These are phyloP conservation scores for Capsicum baccatum DNA, from an alignment of 257 asterid species.

Conservation along the genomic window DNA sequence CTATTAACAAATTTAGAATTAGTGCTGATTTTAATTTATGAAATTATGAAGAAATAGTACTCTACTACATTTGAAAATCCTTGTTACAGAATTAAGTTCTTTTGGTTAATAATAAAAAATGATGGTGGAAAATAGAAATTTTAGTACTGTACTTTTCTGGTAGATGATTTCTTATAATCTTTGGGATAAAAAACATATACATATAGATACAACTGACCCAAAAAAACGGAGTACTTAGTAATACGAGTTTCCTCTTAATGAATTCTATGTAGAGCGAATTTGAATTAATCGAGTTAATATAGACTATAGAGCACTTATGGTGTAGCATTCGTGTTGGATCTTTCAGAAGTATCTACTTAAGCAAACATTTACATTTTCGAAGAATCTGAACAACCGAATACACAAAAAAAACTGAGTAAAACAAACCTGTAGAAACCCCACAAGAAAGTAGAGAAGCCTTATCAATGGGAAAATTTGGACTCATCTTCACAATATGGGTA, in stretches of 20 bases:
- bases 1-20: conserved; percentile 9
- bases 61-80: background rate
- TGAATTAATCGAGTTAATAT: too few species aligned
- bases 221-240: background rate
- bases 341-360: background rate
- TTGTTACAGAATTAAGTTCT: background rate
- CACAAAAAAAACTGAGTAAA: background rate
- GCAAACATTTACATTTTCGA: background rate
- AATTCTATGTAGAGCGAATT: background rate
- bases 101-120: too few species aligned
- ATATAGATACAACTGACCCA: background rate
- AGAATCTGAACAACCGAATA: background rate
- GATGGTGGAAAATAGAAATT: too few species aligned
- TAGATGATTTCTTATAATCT: background rate
- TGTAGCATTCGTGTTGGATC: background rate
- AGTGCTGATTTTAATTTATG: background rate
- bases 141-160: too few species aligned
- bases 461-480: conserved; percentile 33
- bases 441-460: conserved; percentile 52
- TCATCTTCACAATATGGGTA: conserved; percentile 46
- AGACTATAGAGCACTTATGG: background rate
- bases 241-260: background rate
- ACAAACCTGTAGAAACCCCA: conserved; percentile 45
- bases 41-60: background rate
- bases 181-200: background rate